Percentiles rank a stretch among this genome's conserved stretches.
phyloP scores from a whole-genome alignment of 805 yeast species.

The Candida chauliodis region DNA sequence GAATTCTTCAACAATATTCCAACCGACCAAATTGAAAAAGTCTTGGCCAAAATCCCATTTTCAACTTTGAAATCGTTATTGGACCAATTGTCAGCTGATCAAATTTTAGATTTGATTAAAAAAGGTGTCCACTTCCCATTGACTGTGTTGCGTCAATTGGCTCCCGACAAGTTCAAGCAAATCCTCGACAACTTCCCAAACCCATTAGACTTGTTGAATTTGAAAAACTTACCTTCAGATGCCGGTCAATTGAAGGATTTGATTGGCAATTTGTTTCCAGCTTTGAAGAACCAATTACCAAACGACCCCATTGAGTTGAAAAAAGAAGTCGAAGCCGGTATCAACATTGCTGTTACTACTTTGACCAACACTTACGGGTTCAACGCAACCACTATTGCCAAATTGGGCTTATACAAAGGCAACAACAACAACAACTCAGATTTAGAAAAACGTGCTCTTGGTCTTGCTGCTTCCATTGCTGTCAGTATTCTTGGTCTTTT shows the following conservation, averaged over 20 bases:
- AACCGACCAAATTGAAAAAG: not conserved
- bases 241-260: not conserved
- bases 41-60: not conserved
- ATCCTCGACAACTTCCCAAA: not conserved
- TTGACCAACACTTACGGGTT: not conserved
- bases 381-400: not conserved
- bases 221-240: not conserved
- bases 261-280: not conserved
- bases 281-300: not conserved
- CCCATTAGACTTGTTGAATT: not conserved
- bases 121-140: slow-evolving; percentile 1
- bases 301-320: not conserved
- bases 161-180: not conserved
- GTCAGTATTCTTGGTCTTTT: not conserved
- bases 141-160: not conserved
- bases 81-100: not conserved
- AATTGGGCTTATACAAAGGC: not conserved
- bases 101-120: not conserved
- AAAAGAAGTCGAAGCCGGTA: not conserved
- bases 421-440: not conserved
- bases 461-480: not conserved
- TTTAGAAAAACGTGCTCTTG: not conserved
- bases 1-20: slow-evolving; percentile 1
- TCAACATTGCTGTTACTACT: not conserved
- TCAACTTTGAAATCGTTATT: not conserved